These are phyloP conservation scores for Malassezia sp. DNA, from an alignment of 1,284 basidiomycete species.

Conservation along the genomic window DNA sequence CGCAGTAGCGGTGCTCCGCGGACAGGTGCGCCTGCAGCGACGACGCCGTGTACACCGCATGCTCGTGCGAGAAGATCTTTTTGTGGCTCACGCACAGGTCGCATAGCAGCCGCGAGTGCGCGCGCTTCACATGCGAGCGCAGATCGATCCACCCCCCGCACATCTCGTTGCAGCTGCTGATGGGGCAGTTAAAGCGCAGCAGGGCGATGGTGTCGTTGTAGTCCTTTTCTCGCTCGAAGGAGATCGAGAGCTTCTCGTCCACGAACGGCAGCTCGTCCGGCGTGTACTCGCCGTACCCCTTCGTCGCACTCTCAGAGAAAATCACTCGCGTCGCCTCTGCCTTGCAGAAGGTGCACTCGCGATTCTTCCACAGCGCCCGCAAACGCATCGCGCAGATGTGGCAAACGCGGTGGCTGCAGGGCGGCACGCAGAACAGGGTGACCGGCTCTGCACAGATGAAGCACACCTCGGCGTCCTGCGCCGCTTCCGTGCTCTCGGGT, in stretches of 20 bases:
- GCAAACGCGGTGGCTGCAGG: slow-evolving; percentile 84
- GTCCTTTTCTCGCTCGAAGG: slow-evolving; percentile 82
- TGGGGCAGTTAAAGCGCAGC: slow-evolving; percentile 56
- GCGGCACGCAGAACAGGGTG: slow-evolving; percentile 74
- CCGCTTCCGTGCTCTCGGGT: not conserved
- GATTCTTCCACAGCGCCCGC: slow-evolving; percentile 72
- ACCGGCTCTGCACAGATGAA: slow-evolving; percentile 94
- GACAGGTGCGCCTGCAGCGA: slow-evolving; percentile 63
- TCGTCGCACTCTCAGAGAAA: slow-evolving; percentile 60
- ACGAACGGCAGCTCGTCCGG: slow-evolving; percentile 30
- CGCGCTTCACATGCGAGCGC: slow-evolving; percentile 63
- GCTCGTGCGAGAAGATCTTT: slow-evolving; percentile 93
- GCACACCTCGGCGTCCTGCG: slow-evolving; percentile 53
- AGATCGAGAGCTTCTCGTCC: slow-evolving; percentile 56
- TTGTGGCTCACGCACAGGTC: slow-evolving; percentile 79
- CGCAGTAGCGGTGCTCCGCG: slow-evolving; percentile 69
- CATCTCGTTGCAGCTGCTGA: slow-evolving; percentile 60
- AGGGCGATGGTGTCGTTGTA: slow-evolving; percentile 88
- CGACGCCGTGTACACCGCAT: slow-evolving; percentile 65
- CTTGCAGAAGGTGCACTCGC: slow-evolving; percentile 94
- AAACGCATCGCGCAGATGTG: slow-evolving; percentile 85
- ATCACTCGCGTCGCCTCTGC: slow-evolving; percentile 67
- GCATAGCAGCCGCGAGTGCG: slow-evolving; percentile 62
- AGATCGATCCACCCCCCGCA: slow-evolving; percentile 79
- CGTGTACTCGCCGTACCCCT: slow-evolving; percentile 25